phyloP scores from a whole-genome alignment of 345 rosid species.

The Eucalyptus coolabah region DNA sequence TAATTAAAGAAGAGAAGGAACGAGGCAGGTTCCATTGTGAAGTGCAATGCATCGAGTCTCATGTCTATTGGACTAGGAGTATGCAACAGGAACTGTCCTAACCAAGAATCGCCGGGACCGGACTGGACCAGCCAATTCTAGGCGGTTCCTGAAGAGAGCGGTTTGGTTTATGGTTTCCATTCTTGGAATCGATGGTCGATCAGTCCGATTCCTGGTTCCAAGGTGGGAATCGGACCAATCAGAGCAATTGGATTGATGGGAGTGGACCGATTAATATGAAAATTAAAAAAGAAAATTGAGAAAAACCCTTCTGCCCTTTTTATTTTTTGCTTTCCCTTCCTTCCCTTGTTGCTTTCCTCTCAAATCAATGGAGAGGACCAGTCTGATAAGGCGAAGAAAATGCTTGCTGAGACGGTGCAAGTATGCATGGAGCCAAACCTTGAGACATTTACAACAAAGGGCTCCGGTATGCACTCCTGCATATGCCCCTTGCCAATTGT shows the following conservation, averaged over 20 bases:
- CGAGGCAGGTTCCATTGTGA: not conserved
- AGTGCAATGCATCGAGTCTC: not conserved
- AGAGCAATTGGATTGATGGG: accelerated
- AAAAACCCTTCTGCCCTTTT: too few relatives aligned
- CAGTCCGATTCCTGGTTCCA: accelerated
- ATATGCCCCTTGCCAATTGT: constrained; percentile 31
- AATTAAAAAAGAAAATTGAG: too few relatives aligned
- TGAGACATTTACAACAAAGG: constrained; percentile 4
- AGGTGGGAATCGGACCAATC: too few relatives aligned
- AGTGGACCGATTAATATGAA: too few relatives aligned
- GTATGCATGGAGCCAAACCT: too few relatives aligned
- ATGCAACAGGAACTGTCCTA: accelerated
- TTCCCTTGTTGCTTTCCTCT: constrained; percentile 1
- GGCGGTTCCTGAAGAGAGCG: accelerated
- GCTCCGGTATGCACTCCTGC: constrained; percentile 62
- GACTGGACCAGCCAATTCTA: accelerated
- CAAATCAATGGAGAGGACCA: constrained; percentile 87
- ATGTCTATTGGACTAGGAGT: not conserved
- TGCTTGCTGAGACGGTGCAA: too few relatives aligned
- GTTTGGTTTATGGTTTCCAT: too few relatives aligned
- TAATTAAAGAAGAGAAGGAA: not conserved
- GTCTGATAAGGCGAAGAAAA: constrained; percentile 35
- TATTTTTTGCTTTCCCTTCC: too few relatives aligned
- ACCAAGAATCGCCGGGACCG: accelerated
- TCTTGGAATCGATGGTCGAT: too few relatives aligned